Conservation (phyloP, 805 yeast genomes). For the Starmerella scarabaei region DNA sequence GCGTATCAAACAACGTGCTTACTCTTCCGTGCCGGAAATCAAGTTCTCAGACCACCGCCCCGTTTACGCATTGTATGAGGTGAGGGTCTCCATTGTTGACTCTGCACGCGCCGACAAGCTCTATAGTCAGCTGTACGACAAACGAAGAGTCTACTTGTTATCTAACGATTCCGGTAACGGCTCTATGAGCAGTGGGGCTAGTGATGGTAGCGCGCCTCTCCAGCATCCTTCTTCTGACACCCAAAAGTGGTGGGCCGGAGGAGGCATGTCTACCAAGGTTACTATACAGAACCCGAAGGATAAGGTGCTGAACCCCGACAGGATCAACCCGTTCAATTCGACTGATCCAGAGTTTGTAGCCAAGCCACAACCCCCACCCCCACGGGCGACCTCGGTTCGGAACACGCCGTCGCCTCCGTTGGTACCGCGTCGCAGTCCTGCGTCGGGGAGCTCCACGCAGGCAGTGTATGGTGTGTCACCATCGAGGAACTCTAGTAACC, state of each 20-base stretch:
- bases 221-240: slow-evolving; percentile 85
- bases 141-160: slow-evolving; percentile 33
- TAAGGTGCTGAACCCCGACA: slow-evolving; percentile 52
- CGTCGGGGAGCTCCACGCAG: not conserved
- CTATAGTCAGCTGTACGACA: slow-evolving; percentile 45
- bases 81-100: slow-evolving; percentile 56
- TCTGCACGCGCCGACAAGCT: slow-evolving; percentile 44
- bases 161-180: slow-evolving; percentile 21
- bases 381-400: not conserved
- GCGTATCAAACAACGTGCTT: slow-evolving; percentile 40
- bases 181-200: not conserved
- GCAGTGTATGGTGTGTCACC: not conserved
- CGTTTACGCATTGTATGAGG: slow-evolving; percentile 65
- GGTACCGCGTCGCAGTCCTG: not conserved
- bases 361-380: slow-evolving; percentile 11
- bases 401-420: slow-evolving; percentile 2
- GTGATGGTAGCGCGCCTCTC: no score
- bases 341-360: slow-evolving; percentile 42
- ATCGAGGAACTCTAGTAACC: not conserved
- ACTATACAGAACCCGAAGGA: slow-evolving; percentile 34
- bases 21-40: slow-evolving; percentile 49
- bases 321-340: slow-evolving; percentile 51
- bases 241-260: slow-evolving; percentile 85
- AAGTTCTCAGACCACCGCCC: slow-evolving; percentile 83
- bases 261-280: slow-evolving; percentile 63